phyloP scores from a whole-genome alignment of 805 yeast species.

The Teunomyces stri region DNA sequence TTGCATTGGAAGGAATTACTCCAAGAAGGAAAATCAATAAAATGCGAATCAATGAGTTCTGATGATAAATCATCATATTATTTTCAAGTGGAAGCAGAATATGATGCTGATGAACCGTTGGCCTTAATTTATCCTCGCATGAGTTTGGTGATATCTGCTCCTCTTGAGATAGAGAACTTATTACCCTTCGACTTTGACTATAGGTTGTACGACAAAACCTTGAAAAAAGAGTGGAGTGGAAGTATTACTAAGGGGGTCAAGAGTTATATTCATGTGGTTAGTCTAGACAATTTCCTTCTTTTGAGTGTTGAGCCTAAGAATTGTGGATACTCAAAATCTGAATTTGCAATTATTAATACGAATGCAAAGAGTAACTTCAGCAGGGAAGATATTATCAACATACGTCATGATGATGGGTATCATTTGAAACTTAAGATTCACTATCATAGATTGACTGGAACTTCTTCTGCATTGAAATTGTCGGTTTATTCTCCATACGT shows the following conservation, averaged over 20 bases:
- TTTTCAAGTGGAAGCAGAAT: conserved; percentile 71
- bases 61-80: conserved; percentile 50
- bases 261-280: conserved; percentile 78
- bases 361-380: conserved; percentile 53
- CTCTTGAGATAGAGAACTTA: conserved; percentile 79
- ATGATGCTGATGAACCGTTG: conserved; percentile 65
- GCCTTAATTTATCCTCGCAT: conserved; percentile 80
- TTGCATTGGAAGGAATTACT: conserved; percentile 65
- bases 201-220: conserved; percentile 71
- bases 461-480: conserved; percentile 61
- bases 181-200: conserved; percentile 79
- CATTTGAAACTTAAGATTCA: conserved; percentile 59
- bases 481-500: conserved; percentile 83
- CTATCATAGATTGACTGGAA: conserved; percentile 51
- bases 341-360: conserved; percentile 71
- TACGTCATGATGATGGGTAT: conserved; percentile 67
- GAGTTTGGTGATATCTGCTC: conserved; percentile 75
- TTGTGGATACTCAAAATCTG: conserved; percentile 61
- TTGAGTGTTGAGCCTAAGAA: conserved; percentile 65
- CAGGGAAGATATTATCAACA: conserved; percentile 50
- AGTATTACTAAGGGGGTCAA: conserved; percentile 60
- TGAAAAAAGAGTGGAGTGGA: conserved; percentile 65
- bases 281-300: conserved; percentile 66
- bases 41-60: conserved; percentile 49
- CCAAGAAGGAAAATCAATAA: conserved; percentile 50